Percentiles rank a stretch among this genome's conserved stretches.
phyloP scores from a whole-genome alignment of 768 basidiomycete genomes.

The Lentinula lateritia region DNA sequence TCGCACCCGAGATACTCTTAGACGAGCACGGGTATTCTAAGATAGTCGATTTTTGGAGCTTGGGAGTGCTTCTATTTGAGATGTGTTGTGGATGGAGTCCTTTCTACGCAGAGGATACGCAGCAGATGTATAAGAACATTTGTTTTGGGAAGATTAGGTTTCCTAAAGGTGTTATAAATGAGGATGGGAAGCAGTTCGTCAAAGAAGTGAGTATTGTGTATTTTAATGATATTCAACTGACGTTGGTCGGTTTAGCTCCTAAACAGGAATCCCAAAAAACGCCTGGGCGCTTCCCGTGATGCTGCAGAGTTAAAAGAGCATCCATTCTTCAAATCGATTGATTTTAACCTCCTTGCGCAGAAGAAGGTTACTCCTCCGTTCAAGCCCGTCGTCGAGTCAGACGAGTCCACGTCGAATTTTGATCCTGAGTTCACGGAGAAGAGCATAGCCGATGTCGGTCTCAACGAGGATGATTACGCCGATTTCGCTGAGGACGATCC shows the following conservation, averaged over 20 bases:
- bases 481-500: slow-evolving; percentile 23
- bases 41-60: slow-evolving; percentile 97
- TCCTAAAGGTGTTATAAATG: slow-evolving; percentile 93
- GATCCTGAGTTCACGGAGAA: slow-evolving; percentile 96
- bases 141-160: slow-evolving; percentile 99
- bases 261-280: slow-evolving; percentile 97
- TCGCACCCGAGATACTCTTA: slow-evolving; percentile 96
- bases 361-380: slow-evolving; percentile 96
- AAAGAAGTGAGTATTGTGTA: slow-evolving; percentile 71
- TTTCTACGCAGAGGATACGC: slow-evolving; percentile 98
- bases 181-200: slow-evolving; percentile 98
- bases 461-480: slow-evolving; percentile 15
- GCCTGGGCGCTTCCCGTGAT: slow-evolving; percentile 87
- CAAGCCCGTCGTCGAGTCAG: slow-evolving; percentile 96
- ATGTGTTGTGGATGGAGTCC: slow-evolving; percentile 99
- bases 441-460: slow-evolving; percentile 71
- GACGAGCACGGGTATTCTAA: slow-evolving; percentile 99
- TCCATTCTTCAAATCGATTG: slow-evolving; percentile 86
- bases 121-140: slow-evolving; percentile 99
- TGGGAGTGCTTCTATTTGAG: slow-evolving; percentile 95
- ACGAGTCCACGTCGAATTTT: slow-evolving; percentile 97
- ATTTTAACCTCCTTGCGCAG: slow-evolving; percentile 81
- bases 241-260: slow-evolving; percentile 61
- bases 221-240: slow-evolving; percentile 7
- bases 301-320: slow-evolving; percentile 95